Conservation (phyloP, 2,329 filamentous ascomycete species). For the Paraphoma chrysanthemicola region DNA sequence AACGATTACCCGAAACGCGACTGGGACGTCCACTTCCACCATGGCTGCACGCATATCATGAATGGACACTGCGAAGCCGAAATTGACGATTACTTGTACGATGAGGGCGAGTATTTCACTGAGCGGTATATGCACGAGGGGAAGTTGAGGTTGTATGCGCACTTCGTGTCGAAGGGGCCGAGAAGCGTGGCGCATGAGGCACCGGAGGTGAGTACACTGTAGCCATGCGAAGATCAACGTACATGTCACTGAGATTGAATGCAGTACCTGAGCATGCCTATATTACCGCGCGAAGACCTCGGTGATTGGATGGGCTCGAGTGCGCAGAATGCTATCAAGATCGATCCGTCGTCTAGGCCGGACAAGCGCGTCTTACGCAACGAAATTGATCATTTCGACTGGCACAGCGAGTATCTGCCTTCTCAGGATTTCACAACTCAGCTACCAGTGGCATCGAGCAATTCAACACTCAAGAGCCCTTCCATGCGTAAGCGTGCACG, state of each 20-base stretch:
- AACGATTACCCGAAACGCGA: not conserved
- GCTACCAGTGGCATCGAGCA: no score
- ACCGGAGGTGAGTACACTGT: not conserved
- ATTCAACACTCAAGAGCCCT: no score
- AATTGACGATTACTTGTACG: not conserved
- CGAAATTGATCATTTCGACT: no score
- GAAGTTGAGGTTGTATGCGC: not conserved
- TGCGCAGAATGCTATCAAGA: no score
- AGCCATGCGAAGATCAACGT: no score
- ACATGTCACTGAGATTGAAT: not conserved
- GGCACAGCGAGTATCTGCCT: no score
- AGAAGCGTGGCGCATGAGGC: not conserved
- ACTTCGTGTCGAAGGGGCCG: not conserved
- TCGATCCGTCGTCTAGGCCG: no score
- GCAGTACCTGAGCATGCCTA: not conserved
- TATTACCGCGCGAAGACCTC: not conserved
- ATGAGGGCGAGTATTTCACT: not conserved
- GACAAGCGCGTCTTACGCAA: no score
- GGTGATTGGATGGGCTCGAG: no score
- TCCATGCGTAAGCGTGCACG: no score
- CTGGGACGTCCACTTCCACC: not conserved
- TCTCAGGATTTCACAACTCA: no score
- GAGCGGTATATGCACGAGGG: not conserved
- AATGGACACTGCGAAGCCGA: not conserved
- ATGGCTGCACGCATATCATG: not conserved